A percentile compares a stretch with the other conserved stretches of the same genome.
These are phyloP conservation scores for Aspergillus baeticus DNA, from an alignment of 495 filamentous ascomycete genomes.

Conservation along the genomic window DNA sequence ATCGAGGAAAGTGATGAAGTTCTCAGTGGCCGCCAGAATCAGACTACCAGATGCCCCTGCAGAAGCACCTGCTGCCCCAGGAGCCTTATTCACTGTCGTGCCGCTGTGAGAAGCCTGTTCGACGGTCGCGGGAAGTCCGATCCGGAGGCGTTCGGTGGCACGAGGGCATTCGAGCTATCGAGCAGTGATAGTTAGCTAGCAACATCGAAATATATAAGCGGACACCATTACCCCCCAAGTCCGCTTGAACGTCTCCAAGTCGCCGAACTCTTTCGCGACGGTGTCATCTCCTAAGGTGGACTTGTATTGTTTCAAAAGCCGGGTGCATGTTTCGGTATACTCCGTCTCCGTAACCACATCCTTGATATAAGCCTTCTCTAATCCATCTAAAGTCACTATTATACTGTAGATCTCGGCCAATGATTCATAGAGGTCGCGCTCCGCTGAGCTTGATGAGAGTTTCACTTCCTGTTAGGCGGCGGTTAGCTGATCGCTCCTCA, in stretches of 20 bases:
- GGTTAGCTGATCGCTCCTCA: slow-evolving; percentile 21
- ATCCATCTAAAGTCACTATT: slow-evolving; percentile 88
- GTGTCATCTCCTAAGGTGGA: slow-evolving; percentile 85
- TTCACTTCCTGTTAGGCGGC: slow-evolving; percentile 74
- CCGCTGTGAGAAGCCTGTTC: slow-evolving; percentile 51
- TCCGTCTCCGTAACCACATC: slow-evolving; percentile 89
- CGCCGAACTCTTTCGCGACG: slow-evolving; percentile 77
- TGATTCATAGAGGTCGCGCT: slow-evolving; percentile 92
- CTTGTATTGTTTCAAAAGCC: slow-evolving; percentile 95
- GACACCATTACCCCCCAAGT: slow-evolving; percentile 77
- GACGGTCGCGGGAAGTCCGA: slow-evolving; percentile 74
- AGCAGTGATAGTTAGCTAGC: not conserved
- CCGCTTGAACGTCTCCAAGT: slow-evolving; percentile 90
- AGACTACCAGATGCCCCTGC: slow-evolving; percentile 66
- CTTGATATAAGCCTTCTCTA: slow-evolving; percentile 96
- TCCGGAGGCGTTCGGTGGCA: slow-evolving; percentile 87
- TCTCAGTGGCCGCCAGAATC: slow-evolving; percentile 85
- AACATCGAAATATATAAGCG: not conserved
- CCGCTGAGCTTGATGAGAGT: slow-evolving; percentile 76
- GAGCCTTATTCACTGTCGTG: slow-evolving; percentile 36
- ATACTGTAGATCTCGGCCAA: slow-evolving; percentile 98
- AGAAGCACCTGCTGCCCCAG: slow-evolving; percentile 34
- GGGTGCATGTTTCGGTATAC: slow-evolving; percentile 92
- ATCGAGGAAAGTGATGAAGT: slow-evolving; percentile 98
- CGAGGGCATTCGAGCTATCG: slow-evolving; percentile 86